A percentile compares a stretch with the other conserved stretches of the same genome.
Conservation (phyloP, 2,329 filamentous ascomycete species). For the Aspergillus melleus region DNA sequence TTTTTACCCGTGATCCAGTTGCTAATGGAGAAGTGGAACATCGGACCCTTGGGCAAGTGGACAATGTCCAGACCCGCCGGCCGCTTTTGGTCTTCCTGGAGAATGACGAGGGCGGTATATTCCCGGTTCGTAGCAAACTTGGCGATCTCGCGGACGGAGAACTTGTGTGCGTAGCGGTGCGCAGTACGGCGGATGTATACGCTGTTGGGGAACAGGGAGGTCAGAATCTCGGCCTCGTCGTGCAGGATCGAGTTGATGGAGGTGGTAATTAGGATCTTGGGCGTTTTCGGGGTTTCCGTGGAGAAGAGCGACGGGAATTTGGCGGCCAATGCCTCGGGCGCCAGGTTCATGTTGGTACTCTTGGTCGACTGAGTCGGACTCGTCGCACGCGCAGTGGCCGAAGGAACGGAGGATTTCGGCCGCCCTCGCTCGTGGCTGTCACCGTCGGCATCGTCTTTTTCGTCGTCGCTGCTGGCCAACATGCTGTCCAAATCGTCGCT, state of each 20-base stretch:
- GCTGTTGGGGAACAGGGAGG: conserved; percentile 75
- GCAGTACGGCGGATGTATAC: conserved; percentile 81
- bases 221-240: conserved; percentile 74
- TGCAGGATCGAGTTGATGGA: conserved; percentile 87
- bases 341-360: conserved; percentile 60
- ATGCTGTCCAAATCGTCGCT: conserved; percentile 72
- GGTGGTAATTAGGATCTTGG: conserved; percentile 91
- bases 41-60: conserved; percentile 80
- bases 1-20: conserved; percentile 90
- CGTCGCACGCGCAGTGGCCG: conserved; percentile 51
- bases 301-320: conserved; percentile 64
- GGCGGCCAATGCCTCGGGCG: conserved; percentile 60
- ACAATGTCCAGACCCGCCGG: conserved; percentile 80
- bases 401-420: conserved; percentile 36
- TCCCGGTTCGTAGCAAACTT: conserved; percentile 78
- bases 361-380: conserved; percentile 57
- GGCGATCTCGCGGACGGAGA: conserved; percentile 86
- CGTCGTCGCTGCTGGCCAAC: conserved; percentile 59
- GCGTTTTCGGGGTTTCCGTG: conserved; percentile 53
- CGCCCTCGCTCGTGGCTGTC: conserved; percentile 41
- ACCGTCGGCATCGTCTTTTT: conserved; percentile 54
- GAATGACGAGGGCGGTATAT: conserved; percentile 79
- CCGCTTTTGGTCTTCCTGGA: conserved; percentile 87
- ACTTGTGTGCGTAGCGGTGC: conserved; percentile 84
- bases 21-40: conserved; percentile 86